Conservation (phyloP, 495 filamentous ascomycete species). For the Oidiodendron maius region DNA sequence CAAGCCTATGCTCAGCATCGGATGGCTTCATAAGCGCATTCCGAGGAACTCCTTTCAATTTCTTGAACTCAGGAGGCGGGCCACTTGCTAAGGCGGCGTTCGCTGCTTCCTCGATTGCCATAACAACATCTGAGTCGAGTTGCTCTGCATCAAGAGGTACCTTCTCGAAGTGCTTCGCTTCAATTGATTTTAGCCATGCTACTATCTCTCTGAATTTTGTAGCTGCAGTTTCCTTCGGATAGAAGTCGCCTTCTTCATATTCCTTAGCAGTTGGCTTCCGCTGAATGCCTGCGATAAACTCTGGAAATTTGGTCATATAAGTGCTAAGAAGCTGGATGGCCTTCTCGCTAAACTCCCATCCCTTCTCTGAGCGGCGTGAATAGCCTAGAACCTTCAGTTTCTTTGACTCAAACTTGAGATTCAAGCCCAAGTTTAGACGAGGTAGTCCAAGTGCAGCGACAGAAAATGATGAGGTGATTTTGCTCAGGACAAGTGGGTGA, state of each 20-base stretch:
- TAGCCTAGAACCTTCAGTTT: slow-evolving; percentile 97
- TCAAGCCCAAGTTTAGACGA: slow-evolving; percentile 83
- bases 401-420: slow-evolving; percentile 92
- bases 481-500: slow-evolving; percentile 84
- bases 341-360: slow-evolving; percentile 93
- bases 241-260: slow-evolving; percentile 67
- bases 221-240: slow-evolving; percentile 58
- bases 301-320: slow-evolving; percentile 92
- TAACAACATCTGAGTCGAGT: slow-evolving; percentile 84
- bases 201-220: slow-evolving; percentile 77
- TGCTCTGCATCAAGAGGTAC: slow-evolving; percentile 95
- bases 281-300: slow-evolving; percentile 86
- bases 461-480: slow-evolving; percentile 89
- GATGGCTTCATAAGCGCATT: slow-evolving; percentile 82
- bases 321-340: slow-evolving; percentile 72
- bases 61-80: slow-evolving; percentile 50
- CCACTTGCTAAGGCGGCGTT: slow-evolving; percentile 48
- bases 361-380: slow-evolving; percentile 72
- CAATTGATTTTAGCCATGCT: slow-evolving; percentile 83
- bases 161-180: slow-evolving; percentile 84
- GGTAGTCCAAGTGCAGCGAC: slow-evolving; percentile 71
- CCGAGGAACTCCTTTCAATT: slow-evolving; percentile 72
- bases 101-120: slow-evolving; percentile 70
- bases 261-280: slow-evolving; percentile 67
- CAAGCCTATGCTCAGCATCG: slow-evolving; percentile 85